phyloP scores from a whole-genome alignment of 1,284 basidiomycete genomes.

The Ganoderma meredithae region DNA sequence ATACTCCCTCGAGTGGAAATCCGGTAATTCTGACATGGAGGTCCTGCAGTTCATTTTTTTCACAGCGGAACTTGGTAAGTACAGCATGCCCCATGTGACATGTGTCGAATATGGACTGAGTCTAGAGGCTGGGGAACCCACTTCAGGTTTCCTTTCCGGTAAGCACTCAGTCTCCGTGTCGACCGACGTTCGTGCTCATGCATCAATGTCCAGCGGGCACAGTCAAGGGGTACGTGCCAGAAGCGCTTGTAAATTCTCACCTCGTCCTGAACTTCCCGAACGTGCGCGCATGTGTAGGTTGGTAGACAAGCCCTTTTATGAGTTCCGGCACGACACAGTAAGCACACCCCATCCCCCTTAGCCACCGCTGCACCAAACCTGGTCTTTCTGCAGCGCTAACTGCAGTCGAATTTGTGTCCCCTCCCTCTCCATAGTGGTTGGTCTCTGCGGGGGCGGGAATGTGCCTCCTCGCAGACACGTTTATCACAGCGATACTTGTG shows the following conservation, averaged over 20 bases:
- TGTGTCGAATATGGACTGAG: background rate
- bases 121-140: background rate
- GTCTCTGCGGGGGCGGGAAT: slow-evolving; percentile 13
- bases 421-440: slow-evolving; percentile 15
- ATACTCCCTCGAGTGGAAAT: background rate
- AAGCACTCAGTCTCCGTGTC: background rate
- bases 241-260: too few species aligned
- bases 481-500: slow-evolving; percentile 11
- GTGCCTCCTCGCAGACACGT: slow-evolving; percentile 4
- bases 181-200: background rate
- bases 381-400: background rate
- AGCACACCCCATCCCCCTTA: too few species aligned
- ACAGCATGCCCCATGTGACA: too few species aligned
- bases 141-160: slow-evolving; percentile 5
- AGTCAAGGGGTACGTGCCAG: background rate
- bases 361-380: too few species aligned
- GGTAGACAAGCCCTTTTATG: background rate
- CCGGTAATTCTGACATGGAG: background rate
- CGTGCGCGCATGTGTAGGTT: background rate
- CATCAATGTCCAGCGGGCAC: background rate
- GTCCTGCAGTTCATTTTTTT: background rate
- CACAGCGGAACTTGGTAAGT: background rate
- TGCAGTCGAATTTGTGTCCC: background rate
- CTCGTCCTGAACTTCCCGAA: background rate
- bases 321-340: slow-evolving; percentile 1